phyloP scores from a whole-genome alignment of 1,139 yeast genomes.

The Taphrina flavorubra region DNA sequence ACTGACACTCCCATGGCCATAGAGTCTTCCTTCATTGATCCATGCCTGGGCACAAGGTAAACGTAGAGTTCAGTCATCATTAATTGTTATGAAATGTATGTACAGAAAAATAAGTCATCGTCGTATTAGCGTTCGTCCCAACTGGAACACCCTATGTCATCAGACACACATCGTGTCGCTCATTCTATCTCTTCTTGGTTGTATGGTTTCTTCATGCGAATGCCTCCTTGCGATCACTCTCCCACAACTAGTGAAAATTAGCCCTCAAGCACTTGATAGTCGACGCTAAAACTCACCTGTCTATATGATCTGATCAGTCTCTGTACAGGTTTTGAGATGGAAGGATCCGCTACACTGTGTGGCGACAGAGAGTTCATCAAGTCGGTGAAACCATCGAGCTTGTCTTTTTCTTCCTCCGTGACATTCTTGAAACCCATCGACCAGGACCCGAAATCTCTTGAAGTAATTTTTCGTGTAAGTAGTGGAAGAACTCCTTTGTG shows the following conservation, averaged over 20 bases:
- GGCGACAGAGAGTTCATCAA: conserved; percentile 27
- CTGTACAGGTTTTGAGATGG: conserved; percentile 35
- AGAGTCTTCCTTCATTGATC: too few species aligned
- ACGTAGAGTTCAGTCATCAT: too few species aligned
- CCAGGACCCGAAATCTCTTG: conserved; percentile 35
- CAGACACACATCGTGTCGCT: too few species aligned
- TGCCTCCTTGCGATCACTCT: conserved; percentile 1
- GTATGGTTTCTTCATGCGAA: background rate
- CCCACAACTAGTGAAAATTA: conserved; percentile 10
- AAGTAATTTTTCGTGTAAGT: conserved; percentile 19
- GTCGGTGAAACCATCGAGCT: conserved; percentile 33
- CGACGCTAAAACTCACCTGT: conserved; percentile 10
- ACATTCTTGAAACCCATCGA: conserved; percentile 37
- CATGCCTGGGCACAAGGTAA: too few species aligned
- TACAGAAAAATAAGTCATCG: too few species aligned
- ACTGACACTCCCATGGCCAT: too few species aligned
- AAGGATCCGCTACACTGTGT: conserved; percentile 37
- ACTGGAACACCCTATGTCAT: too few species aligned
- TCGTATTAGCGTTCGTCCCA: too few species aligned
- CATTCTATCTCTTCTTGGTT: background rate
- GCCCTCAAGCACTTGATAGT: background rate
- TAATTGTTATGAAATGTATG: too few species aligned
- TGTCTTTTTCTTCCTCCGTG: conserved; percentile 15
- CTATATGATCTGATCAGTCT: conserved; percentile 33
- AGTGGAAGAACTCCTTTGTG: conserved; percentile 38